Evolutionary conservation across 1,284 basidiomycete genomes (phyloP), one percentile per base, ranked within the genome.

Genomic region (Amylostereum areolatum): DNA sequence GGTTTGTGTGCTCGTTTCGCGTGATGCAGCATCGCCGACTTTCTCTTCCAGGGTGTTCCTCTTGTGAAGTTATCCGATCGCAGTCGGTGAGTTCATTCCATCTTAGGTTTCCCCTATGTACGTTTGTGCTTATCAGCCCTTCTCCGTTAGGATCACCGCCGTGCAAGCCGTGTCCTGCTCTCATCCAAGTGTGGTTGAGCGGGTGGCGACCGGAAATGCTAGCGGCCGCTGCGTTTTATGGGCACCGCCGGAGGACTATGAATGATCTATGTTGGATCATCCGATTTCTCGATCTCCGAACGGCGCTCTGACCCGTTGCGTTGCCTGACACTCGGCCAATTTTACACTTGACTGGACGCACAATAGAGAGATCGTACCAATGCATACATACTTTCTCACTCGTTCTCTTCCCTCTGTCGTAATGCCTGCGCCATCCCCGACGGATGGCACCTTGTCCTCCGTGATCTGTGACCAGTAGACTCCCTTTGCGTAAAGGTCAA

Each of bases 141-240:
- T n/a, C 5, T 37, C 36, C n/a, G 46, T 45, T 52, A 89, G 85
- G 55, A 82, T 90, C 50, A 78, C 83, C 25, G 88, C 88, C 0
- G 82, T 84, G 2, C 89, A 90, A 66, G 87, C 88, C 24, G 88
- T 90, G n/a, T 88, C 88, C 7, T 85, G 83, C 58, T 88, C 85
- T n/a, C 89, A 91, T 63, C 88, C 89, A 0, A 81, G 62, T 50
- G 68, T 88, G 25, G 71, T 85, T 3, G 86, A 87, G 57, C 74
- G 88, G 25, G 83, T 75, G 30, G 87, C 74, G 2, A 88, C 78
- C 48, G 88, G 87, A 34, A 91, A 89, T 58, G 89, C 63, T 0
- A 86, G 81, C 54, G 88, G 89, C 24, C 73, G 84, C 47, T 89
- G 87, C 61, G 77, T 87, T 10, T 64, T 91, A n/a, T 91, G 88